Percentiles rank a stretch among this genome's conserved stretches.
Evolutionary conservation across 2,329 filamentous ascomycete species (phyloP).

Genomic region (Sarocladium kiliense): DNA sequence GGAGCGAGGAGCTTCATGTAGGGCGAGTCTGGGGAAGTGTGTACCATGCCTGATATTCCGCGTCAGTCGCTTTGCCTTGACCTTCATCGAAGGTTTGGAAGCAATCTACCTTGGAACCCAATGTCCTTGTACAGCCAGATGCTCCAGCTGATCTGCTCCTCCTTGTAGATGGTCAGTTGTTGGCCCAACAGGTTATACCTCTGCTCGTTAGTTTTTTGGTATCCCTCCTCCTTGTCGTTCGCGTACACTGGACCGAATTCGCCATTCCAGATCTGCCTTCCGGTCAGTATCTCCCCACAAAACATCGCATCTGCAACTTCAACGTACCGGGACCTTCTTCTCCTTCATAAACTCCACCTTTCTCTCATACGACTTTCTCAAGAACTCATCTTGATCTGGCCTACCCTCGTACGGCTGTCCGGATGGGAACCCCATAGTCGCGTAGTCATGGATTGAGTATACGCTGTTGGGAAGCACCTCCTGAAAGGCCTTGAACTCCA

Average conservation of each 20-base stretch:
- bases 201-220: slow-evolving; percentile 23
- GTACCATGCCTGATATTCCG: slow-evolving; percentile 45
- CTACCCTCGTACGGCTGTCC: slow-evolving; percentile 30
- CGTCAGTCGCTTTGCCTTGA: neutral
- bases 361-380: slow-evolving; percentile 26
- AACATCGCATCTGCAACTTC: neutral
- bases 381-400: slow-evolving; percentile 29
- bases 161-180: slow-evolving; percentile 30
- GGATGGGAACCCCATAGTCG: slow-evolving; percentile 42
- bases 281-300: neutral
- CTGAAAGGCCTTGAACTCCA: slow-evolving; percentile 23
- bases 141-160: slow-evolving; percentile 35
- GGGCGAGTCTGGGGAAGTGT: slow-evolving; percentile 35
- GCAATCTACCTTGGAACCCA: slow-evolving; percentile 19
- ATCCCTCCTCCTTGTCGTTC: slow-evolving; percentile 16
- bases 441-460: slow-evolving; percentile 50
- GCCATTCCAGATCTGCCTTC: slow-evolving; percentile 14
- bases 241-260: slow-evolving; percentile 48
- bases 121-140: slow-evolving; percentile 58
- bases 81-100: no score
- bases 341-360: slow-evolving; percentile 38
- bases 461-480: slow-evolving; percentile 39
- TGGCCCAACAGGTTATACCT: slow-evolving; percentile 34
- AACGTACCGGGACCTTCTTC: slow-evolving; percentile 14
- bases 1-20: slow-evolving; percentile 45